A percentile compares a stretch with the other conserved stretches of the same genome.
phyloP scores from a whole-genome alignment of 1,139 yeast genomes.

The Nakaseomyces delphensis region DNA sequence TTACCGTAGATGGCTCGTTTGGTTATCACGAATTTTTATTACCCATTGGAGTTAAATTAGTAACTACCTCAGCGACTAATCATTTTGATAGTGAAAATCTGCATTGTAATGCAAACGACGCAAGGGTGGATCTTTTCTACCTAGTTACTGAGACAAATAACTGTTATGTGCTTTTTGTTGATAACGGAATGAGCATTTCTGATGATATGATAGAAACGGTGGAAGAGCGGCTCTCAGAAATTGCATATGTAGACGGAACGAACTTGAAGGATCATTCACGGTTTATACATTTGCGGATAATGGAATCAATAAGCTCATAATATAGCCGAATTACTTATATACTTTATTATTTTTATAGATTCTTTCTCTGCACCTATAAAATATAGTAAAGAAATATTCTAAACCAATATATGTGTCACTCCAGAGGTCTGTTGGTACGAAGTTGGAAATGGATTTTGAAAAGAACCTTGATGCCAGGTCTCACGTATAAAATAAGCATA shows the following conservation, averaged over 20 bases:
- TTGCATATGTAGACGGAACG: neutral
- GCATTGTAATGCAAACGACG: neutral
- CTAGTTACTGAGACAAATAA: neutral
- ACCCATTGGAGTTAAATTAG: neutral
- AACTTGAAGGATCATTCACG: neutral
- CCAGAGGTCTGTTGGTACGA: neutral
- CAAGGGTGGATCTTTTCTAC: neutral
- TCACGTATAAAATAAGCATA: too few relatives aligned
- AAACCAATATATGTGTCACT: neutral
- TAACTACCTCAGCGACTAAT: neutral
- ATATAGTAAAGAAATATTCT: too few relatives aligned
- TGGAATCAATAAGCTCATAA: too few relatives aligned
- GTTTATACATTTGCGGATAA: neutral
- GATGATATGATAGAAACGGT: neutral
- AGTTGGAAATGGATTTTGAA: too few relatives aligned
- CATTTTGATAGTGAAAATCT: neutral
- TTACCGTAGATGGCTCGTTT: neutral
- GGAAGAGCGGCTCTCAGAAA: neutral
- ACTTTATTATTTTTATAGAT: too few relatives aligned
- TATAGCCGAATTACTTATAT: too few relatives aligned
- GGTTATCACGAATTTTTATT: slow-evolving; percentile 1
- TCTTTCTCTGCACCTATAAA: too few relatives aligned
- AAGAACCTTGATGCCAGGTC: neutral
- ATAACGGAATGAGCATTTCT: neutral
- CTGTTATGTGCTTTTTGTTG: neutral